Base-by-base conservation (phyloP, 371 early-diverging fungal genomes). In the Batkoa obscura region DNA sequence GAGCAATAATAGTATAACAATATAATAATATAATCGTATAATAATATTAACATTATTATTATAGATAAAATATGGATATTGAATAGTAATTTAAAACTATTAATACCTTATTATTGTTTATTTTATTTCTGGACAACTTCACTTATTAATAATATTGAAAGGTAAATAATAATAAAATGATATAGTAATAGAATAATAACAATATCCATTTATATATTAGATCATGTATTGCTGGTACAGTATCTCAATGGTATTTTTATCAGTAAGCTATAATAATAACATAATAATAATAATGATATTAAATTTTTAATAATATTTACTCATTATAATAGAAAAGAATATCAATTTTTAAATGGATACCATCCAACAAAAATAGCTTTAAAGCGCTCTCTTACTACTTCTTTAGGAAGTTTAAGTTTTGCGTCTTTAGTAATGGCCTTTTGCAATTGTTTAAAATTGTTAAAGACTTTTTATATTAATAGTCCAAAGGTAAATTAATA, bases 201-300 rank as follows among this genome's bases (percentile, higher is more conserved):
- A 17, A 4, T 31, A 3, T 33, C 3, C 33, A 17, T 48, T 48
- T 15, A 15, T 15, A 15, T 32, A 30, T 10, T 23, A 55, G 55
- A 43, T 35, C 43, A 4, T 30, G 31, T 3, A 55, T 55, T 31
- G 55, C 55, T 10, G 55, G 55, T 42, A 39, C 55, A 3, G 55
- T 55, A 23, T 55, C 55, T 2, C 55, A 55, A 23, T 55, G 55
- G 55, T 55, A 55, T 34, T 55, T 55, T 43, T 43, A 55, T 30
- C 36, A 55, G 39, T 38, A 55, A 5, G 36, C 43, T 4, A 23
- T 23, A 23, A 43, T 31, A 3, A 30, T 50, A 12, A 12, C 32
- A 36, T 50, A 23, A 23, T 23, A 23, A 23, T 23, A 23, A 23
- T 23, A 23, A 23, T 23, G 23, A 23, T 23, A 23, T 23, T 23